Evolutionary conservation across 176 grass and related monocot genomes (phyloP).

Genomic region (Pharus latifolius): DNA sequence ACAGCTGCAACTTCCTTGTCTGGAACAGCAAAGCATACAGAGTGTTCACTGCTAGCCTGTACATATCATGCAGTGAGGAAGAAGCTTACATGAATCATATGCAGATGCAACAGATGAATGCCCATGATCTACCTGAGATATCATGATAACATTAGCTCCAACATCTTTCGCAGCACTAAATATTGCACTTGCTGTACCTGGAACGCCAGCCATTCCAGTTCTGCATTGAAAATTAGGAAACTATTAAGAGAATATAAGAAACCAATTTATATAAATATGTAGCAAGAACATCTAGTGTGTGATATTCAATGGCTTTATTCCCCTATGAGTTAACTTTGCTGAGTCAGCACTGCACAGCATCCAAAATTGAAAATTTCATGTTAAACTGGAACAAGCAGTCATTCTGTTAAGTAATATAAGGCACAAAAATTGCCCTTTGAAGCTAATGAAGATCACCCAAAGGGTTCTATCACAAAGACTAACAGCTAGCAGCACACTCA

Average conservation of each 20-base stretch:
- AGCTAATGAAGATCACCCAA: neutral
- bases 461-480: neutral
- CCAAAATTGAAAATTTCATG: neutral
- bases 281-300: neutral
- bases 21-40: constrained; percentile 96
- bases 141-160: constrained; percentile 99
- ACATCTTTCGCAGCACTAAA: constrained; percentile 89
- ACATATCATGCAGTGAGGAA: constrained; percentile 33
- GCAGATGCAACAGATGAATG: constrained; percentile 2
- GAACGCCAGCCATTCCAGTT: constrained; percentile 99
- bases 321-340: neutral
- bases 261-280: neutral
- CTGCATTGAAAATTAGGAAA: constrained; percentile 36
- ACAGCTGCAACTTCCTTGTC: constrained; percentile 89
- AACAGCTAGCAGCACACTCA: neutral
- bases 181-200: constrained; percentile 88
- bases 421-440: constrained; percentile 9
- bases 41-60: constrained; percentile 97
- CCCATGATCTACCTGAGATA: constrained; percentile 68
- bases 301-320: neutral
- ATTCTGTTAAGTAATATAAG: neutral
- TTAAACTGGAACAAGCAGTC: neutral
- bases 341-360: neutral
- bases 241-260: constrained; percentile 15
- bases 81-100: constrained; percentile 14